Conservation (phyloP, 371 early-diverging fungal species). For the Actinomortierella wolfii region DNA sequence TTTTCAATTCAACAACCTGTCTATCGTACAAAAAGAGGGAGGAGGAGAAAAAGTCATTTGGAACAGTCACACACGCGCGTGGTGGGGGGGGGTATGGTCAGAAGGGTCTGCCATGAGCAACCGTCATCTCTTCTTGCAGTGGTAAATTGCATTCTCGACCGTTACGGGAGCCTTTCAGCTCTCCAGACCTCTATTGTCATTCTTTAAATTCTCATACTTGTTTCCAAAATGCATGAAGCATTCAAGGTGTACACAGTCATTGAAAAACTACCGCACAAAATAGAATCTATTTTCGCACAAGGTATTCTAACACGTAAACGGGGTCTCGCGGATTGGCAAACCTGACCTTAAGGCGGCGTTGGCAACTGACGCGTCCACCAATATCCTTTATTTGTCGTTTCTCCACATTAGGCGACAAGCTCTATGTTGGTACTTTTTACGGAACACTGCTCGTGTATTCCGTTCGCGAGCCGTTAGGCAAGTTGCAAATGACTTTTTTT, state of each 20-base stretch:
- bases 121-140: neutral
- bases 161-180: neutral
- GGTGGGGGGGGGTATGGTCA: no score
- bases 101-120: no score
- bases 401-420: slow-evolving; percentile 61
- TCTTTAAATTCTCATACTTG: neutral
- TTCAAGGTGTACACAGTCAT: slow-evolving; percentile 71
- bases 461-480: slow-evolving; percentile 68
- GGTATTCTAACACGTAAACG: slow-evolving; percentile 38
- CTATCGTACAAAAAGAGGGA: no score
- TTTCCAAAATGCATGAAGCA: slow-evolving; percentile 62
- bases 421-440: slow-evolving; percentile 72
- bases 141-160: neutral
- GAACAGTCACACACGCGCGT: no score
- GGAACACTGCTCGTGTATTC: slow-evolving; percentile 76
- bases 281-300: slow-evolving; percentile 69
- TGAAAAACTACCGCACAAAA: slow-evolving; percentile 60
- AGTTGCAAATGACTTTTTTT: neutral
- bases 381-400: neutral
- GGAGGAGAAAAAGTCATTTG: no score
- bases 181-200: neutral
- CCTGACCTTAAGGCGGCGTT: neutral
- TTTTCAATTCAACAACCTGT: no score
- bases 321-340: neutral
- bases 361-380: neutral